Evolutionary conservation across 1,139 yeast species (phyloP).

Genomic region (Pichia sp.): DNA sequence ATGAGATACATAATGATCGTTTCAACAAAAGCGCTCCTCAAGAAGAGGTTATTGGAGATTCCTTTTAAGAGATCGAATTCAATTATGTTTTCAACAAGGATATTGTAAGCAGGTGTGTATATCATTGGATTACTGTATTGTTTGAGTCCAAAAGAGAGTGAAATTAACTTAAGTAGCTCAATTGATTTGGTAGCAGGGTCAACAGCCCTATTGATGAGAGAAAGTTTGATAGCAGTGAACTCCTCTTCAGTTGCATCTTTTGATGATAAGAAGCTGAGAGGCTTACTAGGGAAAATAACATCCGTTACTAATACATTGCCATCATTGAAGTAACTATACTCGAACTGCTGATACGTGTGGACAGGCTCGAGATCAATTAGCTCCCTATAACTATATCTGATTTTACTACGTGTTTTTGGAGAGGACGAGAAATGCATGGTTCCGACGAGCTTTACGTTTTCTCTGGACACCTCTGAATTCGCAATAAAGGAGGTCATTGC

Average conservation of each 20-base stretch:
- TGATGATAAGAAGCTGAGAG: slow-evolving; percentile 2
- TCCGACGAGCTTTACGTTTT: too few species aligned
- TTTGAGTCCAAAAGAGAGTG: slow-evolving; percentile 24
- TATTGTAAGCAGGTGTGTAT: slow-evolving; percentile 31
- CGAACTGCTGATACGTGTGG: slow-evolving; percentile 6
- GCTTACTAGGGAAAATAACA: slow-evolving; percentile 13
- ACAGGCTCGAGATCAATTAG: slow-evolving; percentile 11
- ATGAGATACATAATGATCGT: slow-evolving; percentile 33
- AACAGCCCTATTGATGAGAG: slow-evolving; percentile 9
- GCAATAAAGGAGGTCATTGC: too few species aligned
- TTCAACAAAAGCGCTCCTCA: slow-evolving; percentile 26
- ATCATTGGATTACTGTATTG: slow-evolving; percentile 28
- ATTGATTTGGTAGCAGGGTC: slow-evolving; percentile 20
- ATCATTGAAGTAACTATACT: slow-evolving; percentile 7
- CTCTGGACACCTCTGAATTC: too few species aligned
- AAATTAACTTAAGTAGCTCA: slow-evolving; percentile 21
- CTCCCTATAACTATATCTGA: slow-evolving; percentile 8
- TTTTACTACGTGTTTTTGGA: too few species aligned
- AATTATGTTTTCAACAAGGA: slow-evolving; percentile 31
- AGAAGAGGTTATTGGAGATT: slow-evolving; percentile 16
- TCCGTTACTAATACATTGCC: slow-evolving; percentile 12
- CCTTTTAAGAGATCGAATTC: slow-evolving; percentile 29
- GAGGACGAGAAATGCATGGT: too few species aligned
- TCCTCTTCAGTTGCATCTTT: slow-evolving; percentile 14
- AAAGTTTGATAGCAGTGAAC: slow-evolving; percentile 16